Evolutionary conservation across 1,284 basidiomycete genomes (phyloP), one percentile per base, ranked within the genome.

Genomic region (Meira nashicola): DNA sequence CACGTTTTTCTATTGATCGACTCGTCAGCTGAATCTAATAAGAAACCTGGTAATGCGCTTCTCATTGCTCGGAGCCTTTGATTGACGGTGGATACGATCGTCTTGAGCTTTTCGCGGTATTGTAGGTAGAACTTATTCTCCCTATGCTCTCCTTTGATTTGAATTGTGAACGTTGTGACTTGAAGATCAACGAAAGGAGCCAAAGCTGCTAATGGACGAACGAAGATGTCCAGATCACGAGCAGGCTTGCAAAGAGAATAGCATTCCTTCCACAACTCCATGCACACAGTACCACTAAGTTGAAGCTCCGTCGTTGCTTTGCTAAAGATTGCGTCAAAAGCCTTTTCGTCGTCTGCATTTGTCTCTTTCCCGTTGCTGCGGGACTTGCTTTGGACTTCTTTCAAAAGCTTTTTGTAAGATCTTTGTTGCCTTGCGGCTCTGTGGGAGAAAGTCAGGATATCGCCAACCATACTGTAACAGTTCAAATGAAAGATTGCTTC

Each of bases 11-110:
- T 33, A 33, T 33, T 33, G 28, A 33, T 33, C 28, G 28, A 54
- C 12, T 64, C 47, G 55, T 70, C 67, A n/a, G 65, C 63, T 47
- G 64, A 62, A 41, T 68, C 66, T 21, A 64, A 53, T 6, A 74
- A 55, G 44, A 59, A 46, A 28, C 62, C 54, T 15, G 58, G 56
- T 33, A 73, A 61, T 17, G 65, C 62, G 44, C 52, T 33, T 14
- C 67, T 54, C 60, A 66, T 68, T 7, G 54, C 48, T 8, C 55
- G 41, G 25, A 74, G 59, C 10, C 60, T 57, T 25, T 60, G 55
- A n/a, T 60, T 51, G 43, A 72, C 48, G 43, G 54, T 53, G 19
- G 59, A 58, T 21, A 71, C 52, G 4, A 60, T 66, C 23, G 66
- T 56, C 21, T 66, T 61, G 8, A 72, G 57, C 25, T 58, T 55